phyloP scores from a whole-genome alignment of 331 rosid genomes.

The Telfairia occidentalis region DNA sequence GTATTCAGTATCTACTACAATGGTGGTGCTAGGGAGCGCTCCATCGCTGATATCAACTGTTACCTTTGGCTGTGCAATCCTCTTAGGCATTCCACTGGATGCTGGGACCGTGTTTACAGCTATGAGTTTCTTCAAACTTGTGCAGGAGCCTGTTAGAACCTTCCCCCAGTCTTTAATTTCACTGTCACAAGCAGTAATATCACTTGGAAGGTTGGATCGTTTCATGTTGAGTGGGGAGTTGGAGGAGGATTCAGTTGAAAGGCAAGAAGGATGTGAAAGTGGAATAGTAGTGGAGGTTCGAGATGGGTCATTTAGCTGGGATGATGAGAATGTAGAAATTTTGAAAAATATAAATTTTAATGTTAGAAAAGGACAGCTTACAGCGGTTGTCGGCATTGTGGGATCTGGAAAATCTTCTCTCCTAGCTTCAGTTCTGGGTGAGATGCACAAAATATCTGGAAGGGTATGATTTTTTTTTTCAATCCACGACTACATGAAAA shows the following conservation, averaged over 20 bases:
- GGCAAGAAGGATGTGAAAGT: conserved; percentile 37
- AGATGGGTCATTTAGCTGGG: conserved; percentile 72
- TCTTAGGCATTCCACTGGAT: conserved; percentile 52
- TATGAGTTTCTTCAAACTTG: conserved; percentile 54
- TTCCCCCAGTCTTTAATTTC: conserved; percentile 82
- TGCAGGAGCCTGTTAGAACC: conserved; percentile 74
- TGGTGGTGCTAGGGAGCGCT: conserved; percentile 53
- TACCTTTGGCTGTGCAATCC: conserved; percentile 59
- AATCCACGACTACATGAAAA: not conserved
- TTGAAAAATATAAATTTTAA: conserved; percentile 50
- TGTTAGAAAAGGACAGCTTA: conserved; percentile 54
- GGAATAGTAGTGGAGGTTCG: conserved; percentile 44
- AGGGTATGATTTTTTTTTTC: conserved; percentile 35
- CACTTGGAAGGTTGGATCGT: conserved; percentile 65
- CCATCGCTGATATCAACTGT: conserved; percentile 52
- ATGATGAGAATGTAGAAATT: conserved; percentile 46
- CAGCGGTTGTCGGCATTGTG: conserved; percentile 81
- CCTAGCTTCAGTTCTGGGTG: conserved; percentile 75
- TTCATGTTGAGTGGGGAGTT: conserved; percentile 65
- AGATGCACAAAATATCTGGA: conserved; percentile 72
- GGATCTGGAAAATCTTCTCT: conserved; percentile 90
- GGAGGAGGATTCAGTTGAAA: conserved; percentile 37
- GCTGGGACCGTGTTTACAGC: conserved; percentile 83
- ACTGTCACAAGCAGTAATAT: conserved; percentile 71
- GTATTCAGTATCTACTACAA: conserved; percentile 43